A percentile compares a stretch with the other conserved stretches of the same genome.
Evolutionary conservation across 805 yeast species (phyloP).

Genomic region (Myxozyma nipponensis): DNA sequence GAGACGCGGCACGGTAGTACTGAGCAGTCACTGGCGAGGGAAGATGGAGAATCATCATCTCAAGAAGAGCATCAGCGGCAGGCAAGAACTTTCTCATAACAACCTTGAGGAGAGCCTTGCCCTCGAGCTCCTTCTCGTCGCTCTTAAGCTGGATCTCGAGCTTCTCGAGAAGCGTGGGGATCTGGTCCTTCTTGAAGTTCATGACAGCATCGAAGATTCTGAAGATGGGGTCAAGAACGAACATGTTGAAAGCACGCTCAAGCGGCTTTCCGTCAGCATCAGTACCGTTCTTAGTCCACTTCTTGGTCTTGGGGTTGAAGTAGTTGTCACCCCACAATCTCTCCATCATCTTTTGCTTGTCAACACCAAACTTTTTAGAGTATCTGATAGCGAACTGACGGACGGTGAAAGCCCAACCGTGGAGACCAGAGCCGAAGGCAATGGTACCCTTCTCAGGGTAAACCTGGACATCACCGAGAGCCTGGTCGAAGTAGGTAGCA

Average conservation of each 20-base stretch:
- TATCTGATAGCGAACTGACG: slow-evolving; percentile 98
- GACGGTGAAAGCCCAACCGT: slow-evolving; percentile 99
- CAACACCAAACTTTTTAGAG: slow-evolving; percentile 99
- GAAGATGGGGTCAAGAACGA: slow-evolving; percentile 98
- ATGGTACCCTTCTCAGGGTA: slow-evolving; percentile 99
- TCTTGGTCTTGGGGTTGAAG: slow-evolving; percentile 99
- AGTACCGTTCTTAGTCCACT: slow-evolving; percentile 94
- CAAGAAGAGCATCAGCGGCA: slow-evolving; percentile 98
- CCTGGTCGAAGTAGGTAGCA: slow-evolving; percentile 87
- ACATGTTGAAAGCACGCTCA: slow-evolving; percentile 99
- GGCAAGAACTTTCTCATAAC: slow-evolving; percentile 99
- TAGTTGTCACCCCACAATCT: slow-evolving; percentile 99
- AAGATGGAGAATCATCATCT: slow-evolving; percentile 96
- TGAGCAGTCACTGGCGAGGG: slow-evolving; percentile 99
- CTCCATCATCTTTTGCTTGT: slow-evolving; percentile 95
- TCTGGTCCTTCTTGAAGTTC: slow-evolving; percentile 99
- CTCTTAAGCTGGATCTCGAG: slow-evolving; percentile 90
- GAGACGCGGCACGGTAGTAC: slow-evolving; percentile 97
- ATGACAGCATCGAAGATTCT: slow-evolving; percentile 93
- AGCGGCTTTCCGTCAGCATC: slow-evolving; percentile 93
- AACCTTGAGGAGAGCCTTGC: slow-evolving; percentile 96
- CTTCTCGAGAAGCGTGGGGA: slow-evolving; percentile 85
- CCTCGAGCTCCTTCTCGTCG: slow-evolving; percentile 97
- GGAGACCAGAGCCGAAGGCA: slow-evolving; percentile 99
- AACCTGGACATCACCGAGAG: slow-evolving; percentile 94